Base-by-base conservation (phyloP, 1,284 basidiomycete species). In the Exobasidium rhododendri region DNA sequence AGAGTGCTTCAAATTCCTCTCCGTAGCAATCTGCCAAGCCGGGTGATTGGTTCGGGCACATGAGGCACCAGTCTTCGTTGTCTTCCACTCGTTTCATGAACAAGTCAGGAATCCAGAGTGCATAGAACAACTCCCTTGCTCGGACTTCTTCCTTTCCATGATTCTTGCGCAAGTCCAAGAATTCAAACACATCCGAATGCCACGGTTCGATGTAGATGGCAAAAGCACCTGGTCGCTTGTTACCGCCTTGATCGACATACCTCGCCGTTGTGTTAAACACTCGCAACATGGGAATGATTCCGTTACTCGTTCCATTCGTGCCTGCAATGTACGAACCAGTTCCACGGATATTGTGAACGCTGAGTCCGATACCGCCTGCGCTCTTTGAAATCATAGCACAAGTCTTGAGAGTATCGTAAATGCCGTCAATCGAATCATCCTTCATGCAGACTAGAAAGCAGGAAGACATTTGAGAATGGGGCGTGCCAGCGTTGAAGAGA, bases 341-440 rank as follows among this genome's bases (percentile, higher is more conserved):
- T 28, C 93, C 92, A 59, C 96, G 90, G 74, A 99, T 97, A 82
- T 89, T 90, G 83, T 97, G 94, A 71, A 99, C 97, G 82, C 85
- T 92, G 64, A 99, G 83, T 67, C 96, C 96, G 78, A 98, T 97
- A 70, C 94, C 96, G 75, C 94, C 94, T 44, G 96, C 96, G 26
- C 92, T 96, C 85, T 99, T 98, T 79, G 92, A 94, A 81, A 99
- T 99, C 90, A 97, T 94, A 1, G 96, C 96, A 80, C 96, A 98
- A 65, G 88, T 91, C 85, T 97, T 98, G 74, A 99, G 85, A 0
- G 94, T 98, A 79, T 97, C 94, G 82, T 98, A 98, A 81, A 99
- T 98, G 46, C 94, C 96, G 73, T 98, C 96, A 68, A 98, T 98
- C 6, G 92, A 97, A 82, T 98, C 96, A 45, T 97, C 94, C 82